phyloP scores from a whole-genome alignment of 176 grass and related monocot genomes.

The Avena eriantha region DNA sequence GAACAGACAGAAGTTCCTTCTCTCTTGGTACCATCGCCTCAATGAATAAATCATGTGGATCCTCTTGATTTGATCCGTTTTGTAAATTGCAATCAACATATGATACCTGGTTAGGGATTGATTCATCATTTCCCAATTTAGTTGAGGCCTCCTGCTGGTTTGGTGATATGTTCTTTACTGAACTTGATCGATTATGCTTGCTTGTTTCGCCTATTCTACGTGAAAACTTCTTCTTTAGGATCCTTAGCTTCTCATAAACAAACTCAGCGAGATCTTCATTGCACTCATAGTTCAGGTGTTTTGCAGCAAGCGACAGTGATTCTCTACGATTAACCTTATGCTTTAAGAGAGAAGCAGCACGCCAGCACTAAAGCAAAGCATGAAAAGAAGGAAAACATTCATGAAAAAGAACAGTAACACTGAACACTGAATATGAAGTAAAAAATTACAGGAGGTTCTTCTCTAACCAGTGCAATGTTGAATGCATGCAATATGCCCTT shows the following conservation, averaged over 20 bases:
- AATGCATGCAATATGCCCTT: conserved; percentile 82
- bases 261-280: conserved; percentile 50
- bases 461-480: conserved; percentile 90
- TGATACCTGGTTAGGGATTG: conserved; percentile 30
- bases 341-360: conserved; percentile 88
- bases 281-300: conserved; percentile 75
- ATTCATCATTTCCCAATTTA: conserved; percentile 27
- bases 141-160: conserved; percentile 36
- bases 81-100: conserved; percentile 38
- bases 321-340: conserved; percentile 71
- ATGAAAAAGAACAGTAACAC: conserved; percentile 46
- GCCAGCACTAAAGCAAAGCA: conserved; percentile 79
- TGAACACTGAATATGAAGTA: conserved; percentile 36
- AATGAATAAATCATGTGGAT: conserved; percentile 30
- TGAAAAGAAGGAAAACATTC: conserved; percentile 38
- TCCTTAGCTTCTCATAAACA: conserved; percentile 76
- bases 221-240: conserved; percentile 76
- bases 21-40: conserved; percentile 39
- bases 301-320: conserved; percentile 66
- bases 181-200: conserved; percentile 33
- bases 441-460: conserved; percentile 29
- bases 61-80: conserved; percentile 46
- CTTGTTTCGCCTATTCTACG: conserved; percentile 40
- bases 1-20: conserved; percentile 37
- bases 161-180: conserved; percentile 31